Base-by-base conservation (phyloP, 2,329 filamentous ascomycete species). In the Cercospora sp. region DNA sequence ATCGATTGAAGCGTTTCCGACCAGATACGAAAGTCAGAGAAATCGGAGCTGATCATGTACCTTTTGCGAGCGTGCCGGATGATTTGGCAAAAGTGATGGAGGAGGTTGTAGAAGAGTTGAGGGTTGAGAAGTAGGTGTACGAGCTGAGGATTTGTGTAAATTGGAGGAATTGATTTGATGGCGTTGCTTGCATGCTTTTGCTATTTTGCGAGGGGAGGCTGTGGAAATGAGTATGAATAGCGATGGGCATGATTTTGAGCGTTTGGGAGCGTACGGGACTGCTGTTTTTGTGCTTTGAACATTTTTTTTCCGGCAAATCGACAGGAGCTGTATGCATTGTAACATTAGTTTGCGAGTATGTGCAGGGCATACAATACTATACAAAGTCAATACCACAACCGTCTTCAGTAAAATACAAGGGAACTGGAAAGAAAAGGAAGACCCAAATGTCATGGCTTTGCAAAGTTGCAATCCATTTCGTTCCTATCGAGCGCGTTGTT, bases 401-500 rank as follows among this genome's bases (percentile, higher is more conserved):
- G 8, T 18, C 8, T 18, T 51, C 10, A 4, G 45, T 4, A 10
- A 51, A 24, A 18, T n/a, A 61, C 26, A 8, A 26, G 37, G 8
- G 3, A 9, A 34, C 32, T 34, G 32, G 32, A 7, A 26, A 28
- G 28, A 1, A 30, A 51, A 16, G 40, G 16, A n/a, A 18, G 18
- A 43, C 7, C 21, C n/a, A 30, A 51, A 16, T n/a, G 1, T 8
- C 4, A 28, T 62, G 60, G 21, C 28, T 55, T 63, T 55, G 61
- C 65, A 61, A 63, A 63, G 60, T 16, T 34, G 37, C 49, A 67
- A 40, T 61, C 62, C 67, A 66, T 69, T 69, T 70, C 67, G 64
- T 67, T 70, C 63, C 67, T 72, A 71, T 70, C 67, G 68, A 72
- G 71, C 71, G 71, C 69, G 57, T 67, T 69, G 57, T 63, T 66